phyloP scores from a whole-genome alignment of 2,329 filamentous ascomycete genomes.

The Beauveria pseudobassiana region DNA sequence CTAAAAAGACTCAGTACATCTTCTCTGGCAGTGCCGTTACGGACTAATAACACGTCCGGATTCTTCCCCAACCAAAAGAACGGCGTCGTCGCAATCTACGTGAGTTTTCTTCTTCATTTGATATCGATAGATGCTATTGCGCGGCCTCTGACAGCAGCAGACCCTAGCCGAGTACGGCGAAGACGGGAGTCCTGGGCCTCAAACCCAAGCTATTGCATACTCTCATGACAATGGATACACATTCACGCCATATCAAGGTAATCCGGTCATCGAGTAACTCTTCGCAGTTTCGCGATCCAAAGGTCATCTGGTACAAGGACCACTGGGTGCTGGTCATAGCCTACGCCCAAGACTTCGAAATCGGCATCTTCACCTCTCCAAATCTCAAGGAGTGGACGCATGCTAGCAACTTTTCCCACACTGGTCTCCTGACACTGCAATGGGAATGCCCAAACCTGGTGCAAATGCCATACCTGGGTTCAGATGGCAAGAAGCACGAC shows the following conservation, averaged over 20 bases:
- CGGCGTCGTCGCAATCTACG: slow-evolving; percentile 48
- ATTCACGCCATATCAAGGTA: slow-evolving; percentile 50
- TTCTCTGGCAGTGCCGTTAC: slow-evolving; percentile 51
- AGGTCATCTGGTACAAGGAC: slow-evolving; percentile 51
- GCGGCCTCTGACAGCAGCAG: slow-evolving; percentile 15
- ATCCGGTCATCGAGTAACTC: slow-evolving; percentile 53
- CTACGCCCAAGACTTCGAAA: slow-evolving; percentile 41
- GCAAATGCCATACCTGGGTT: slow-evolving; percentile 38
- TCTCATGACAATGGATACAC: slow-evolving; percentile 54
- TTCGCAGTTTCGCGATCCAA: slow-evolving; percentile 57
- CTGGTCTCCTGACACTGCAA: slow-evolving; percentile 45
- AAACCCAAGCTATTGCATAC: slow-evolving; percentile 55
- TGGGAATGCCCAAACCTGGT: slow-evolving; percentile 60
- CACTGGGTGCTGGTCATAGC: slow-evolving; percentile 53
- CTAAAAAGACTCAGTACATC: slow-evolving; percentile 34
- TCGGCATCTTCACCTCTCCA: slow-evolving; percentile 55
- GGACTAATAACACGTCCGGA: slow-evolving; percentile 58
- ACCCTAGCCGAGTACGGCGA: slow-evolving; percentile 17
- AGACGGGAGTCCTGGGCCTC: slow-evolving; percentile 16
- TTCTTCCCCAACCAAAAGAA: slow-evolving; percentile 55
- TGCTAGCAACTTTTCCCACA: slow-evolving; percentile 44
- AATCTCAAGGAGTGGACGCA: slow-evolving; percentile 51
- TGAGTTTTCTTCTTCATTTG: slow-evolving; percentile 15
- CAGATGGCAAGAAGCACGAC: slow-evolving; percentile 22
- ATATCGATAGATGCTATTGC: slow-evolving; percentile 24